Evolutionary conservation across 2,329 filamentous ascomycete species (phyloP).

Genomic region (Dothistroma septosporum): DNA sequence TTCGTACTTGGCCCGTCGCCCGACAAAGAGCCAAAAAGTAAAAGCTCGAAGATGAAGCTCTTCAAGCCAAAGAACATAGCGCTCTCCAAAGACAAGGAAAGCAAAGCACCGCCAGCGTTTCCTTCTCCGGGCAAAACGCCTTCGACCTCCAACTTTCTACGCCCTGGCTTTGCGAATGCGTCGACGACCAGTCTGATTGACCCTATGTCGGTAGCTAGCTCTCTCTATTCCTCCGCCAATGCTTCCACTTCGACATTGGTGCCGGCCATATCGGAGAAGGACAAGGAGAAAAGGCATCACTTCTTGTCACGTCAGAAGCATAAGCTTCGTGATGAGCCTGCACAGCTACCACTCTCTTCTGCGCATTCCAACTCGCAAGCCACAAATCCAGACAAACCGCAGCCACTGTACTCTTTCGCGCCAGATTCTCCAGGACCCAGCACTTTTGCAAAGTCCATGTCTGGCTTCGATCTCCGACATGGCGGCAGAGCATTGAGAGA

Average conservation of each 20-base stretch:
- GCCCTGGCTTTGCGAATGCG: slow-evolving; percentile 62
- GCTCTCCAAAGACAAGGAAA: slow-evolving; percentile 63
- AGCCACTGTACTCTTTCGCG: slow-evolving; percentile 75
- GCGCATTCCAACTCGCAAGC: slow-evolving; percentile 72
- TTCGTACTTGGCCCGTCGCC: slow-evolving; percentile 23
- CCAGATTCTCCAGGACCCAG: slow-evolving; percentile 67
- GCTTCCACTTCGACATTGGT: slow-evolving; percentile 72
- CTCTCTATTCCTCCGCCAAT: slow-evolving; percentile 71
- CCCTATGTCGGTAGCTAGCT: slow-evolving; percentile 51
- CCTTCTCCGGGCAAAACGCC: slow-evolving; percentile 56
- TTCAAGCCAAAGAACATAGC: slow-evolving; percentile 74
- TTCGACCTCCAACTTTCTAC: slow-evolving; percentile 55
- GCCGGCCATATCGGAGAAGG: slow-evolving; percentile 55
- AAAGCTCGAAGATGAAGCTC: slow-evolving; percentile 75
- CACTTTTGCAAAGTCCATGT: slow-evolving; percentile 77
- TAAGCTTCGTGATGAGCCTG: slow-evolving; percentile 65
- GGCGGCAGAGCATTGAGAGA: slow-evolving; percentile 72
- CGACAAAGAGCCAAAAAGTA: slow-evolving; percentile 59
- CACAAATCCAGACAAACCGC: slow-evolving; percentile 69
- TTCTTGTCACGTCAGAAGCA: slow-evolving; percentile 76
- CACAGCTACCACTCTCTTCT: slow-evolving; percentile 66
- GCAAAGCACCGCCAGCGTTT: slow-evolving; percentile 59
- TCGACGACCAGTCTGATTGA: slow-evolving; percentile 68
- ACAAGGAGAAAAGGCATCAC: slow-evolving; percentile 74
- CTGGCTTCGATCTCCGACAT: slow-evolving; percentile 72